Evolutionary conservation across 768 basidiomycete species (phyloP).

Genomic region (Leucocoprinus leucothites): DNA sequence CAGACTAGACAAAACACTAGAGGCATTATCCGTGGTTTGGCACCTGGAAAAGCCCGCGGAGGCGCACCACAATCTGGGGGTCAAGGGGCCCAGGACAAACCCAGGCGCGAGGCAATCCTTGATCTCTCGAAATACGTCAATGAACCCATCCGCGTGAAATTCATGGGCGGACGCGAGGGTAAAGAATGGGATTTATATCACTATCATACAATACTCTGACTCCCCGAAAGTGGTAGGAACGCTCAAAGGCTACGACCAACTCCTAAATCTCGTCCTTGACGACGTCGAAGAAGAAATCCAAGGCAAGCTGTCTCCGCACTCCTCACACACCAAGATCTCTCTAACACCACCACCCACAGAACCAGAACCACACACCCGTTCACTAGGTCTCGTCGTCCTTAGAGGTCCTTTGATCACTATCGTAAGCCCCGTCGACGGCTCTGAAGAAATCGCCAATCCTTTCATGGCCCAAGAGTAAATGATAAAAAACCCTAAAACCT

Average conservation of each 20-base stretch:
- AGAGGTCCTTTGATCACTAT: constrained; percentile 94
- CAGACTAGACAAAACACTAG: no score
- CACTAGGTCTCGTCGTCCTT: constrained; percentile 84
- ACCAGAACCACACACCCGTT: constrained; percentile 59
- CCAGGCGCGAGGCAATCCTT: constrained; percentile 91
- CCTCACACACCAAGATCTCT: not conserved
- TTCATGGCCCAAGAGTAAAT: constrained; percentile 73
- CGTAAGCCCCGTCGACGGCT: constrained; percentile 92
- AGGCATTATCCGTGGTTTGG: constrained; percentile 39
- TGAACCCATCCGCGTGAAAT: constrained; percentile 91
- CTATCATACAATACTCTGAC: constrained; percentile 2
- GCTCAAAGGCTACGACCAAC: constrained; percentile 94
- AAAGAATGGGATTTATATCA: no score
- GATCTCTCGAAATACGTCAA: constrained; percentile 94
- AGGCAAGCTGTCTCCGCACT: constrained; percentile 39
- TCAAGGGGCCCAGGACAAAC: constrained; percentile 61
- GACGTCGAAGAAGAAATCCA: constrained; percentile 84
- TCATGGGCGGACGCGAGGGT: constrained; percentile 98
- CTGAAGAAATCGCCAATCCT: constrained; percentile 90
- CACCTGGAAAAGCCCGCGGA: not conserved
- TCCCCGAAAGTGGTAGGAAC: constrained; percentile 72
- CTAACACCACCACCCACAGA: constrained; percentile 35
- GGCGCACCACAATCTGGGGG: constrained; percentile 24
- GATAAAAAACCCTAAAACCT: no score
- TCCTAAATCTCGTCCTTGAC: constrained; percentile 95